These are phyloP conservation scores for Fusarium penzigii DNA, from an alignment of 2,329 filamentous ascomycete genomes.

Conservation along the genomic window DNA sequence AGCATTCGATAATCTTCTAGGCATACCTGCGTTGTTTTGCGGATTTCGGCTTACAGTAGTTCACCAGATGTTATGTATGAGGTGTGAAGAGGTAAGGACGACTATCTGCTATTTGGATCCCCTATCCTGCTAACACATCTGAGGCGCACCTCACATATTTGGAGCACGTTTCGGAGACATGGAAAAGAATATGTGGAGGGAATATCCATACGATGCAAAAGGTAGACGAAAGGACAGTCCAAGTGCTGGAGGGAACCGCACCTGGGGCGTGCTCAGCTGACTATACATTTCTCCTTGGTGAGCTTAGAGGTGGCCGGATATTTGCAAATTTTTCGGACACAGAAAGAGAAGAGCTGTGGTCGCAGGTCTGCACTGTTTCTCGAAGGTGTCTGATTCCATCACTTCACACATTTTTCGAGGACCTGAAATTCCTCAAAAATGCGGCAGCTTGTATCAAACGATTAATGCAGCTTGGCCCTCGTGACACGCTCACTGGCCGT, in stretches of 20 bases:
- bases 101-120: too few species aligned
- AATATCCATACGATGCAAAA: conserved; percentile 28
- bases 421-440: conserved; percentile 35
- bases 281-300: conserved; percentile 24
- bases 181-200: conserved; percentile 31
- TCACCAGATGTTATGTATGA: background rate
- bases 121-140: too few species aligned
- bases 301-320: conserved; percentile 32
- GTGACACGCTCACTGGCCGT: background rate
- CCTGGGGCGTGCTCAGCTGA: conserved; percentile 30
- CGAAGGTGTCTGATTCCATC: conserved; percentile 34
- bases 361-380: conserved; percentile 20
- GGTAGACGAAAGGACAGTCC: conserved; percentile 33
- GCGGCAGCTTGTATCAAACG: conserved; percentile 11
- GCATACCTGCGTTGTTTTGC: background rate
- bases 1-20: conserved; percentile 30
- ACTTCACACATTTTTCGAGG: conserved; percentile 39
- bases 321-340: conserved; percentile 32
- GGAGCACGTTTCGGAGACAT: too few species aligned
- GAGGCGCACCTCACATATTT: too few species aligned
- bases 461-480: conserved; percentile 1
- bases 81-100: background rate
- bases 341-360: conserved; percentile 33
- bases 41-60: background rate
- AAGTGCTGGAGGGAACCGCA: conserved; percentile 34